Conservation (phyloP, 257 asterid species). For the Solanum habrochaites region DNA sequence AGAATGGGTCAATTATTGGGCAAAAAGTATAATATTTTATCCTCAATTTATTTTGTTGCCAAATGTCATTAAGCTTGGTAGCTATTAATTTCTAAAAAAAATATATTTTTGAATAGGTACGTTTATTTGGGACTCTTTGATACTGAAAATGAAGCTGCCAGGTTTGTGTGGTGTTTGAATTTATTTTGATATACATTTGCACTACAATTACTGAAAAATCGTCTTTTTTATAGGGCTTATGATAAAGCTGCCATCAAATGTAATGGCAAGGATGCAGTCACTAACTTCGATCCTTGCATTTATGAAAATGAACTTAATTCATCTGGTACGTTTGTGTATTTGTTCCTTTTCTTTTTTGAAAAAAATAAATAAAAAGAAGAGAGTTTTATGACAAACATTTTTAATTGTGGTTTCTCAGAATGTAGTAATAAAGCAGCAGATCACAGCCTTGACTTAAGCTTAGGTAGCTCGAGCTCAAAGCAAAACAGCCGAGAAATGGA, state of each 20-base stretch:
- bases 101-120: slow-evolving; percentile 28
- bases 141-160: slow-evolving; percentile 90
- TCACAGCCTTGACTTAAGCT: slow-evolving; percentile 69
- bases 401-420: slow-evolving; percentile 14
- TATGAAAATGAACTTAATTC: slow-evolving; percentile 53
- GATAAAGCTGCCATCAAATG: slow-evolving; percentile 85
- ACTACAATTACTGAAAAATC: background rate
- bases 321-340: slow-evolving; percentile 20
- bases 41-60: background rate
- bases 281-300: slow-evolving; percentile 70
- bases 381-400: background rate
- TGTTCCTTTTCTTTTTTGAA: background rate
- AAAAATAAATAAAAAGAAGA: background rate
- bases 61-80: background rate
- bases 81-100: background rate
- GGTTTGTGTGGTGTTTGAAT: slow-evolving; percentile 17
- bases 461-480: slow-evolving; percentile 47
- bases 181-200: background rate
- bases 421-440: slow-evolving; percentile 25
- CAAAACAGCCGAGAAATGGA: slow-evolving; percentile 12
- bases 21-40: slow-evolving; percentile 40
- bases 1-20: slow-evolving; percentile 80
- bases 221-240: slow-evolving; percentile 51
- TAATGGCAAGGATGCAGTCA: slow-evolving; percentile 79
- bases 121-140: slow-evolving; percentile 89